Evolutionary conservation across 345 rosid genomes (phyloP), one percentile per base, ranked within the genome.

Genomic region (Moricandia moricandioides): DNA sequence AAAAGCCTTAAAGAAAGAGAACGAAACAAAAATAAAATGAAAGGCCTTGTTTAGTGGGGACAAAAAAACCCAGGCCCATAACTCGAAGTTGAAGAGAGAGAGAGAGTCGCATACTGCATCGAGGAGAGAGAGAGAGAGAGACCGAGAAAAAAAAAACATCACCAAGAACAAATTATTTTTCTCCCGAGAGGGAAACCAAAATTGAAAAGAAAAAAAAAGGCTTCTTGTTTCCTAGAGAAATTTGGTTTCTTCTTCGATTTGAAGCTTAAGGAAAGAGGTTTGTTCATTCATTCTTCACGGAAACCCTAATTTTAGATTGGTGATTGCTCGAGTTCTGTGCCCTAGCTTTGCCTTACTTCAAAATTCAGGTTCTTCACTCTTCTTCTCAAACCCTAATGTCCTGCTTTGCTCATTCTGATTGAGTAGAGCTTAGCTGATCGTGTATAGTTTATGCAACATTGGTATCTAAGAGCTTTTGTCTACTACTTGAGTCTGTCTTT

Each of bases 361-460:
- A 83, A 45, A 78, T 84, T 86, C 86, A 83, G 88, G 88, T 56
- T 69, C 9, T 80, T 24, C 77, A 68, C 9, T 80, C 17, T 75
- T 65, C 82, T 63, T 70, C 40, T 43, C 56, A 73, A 85, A 88
- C 89, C 90, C 88, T 85, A 79, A 78, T 77, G 69, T 75, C 60
- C 70, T 58, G 67, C 39, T 58, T 51, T 79, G 80, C 43, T 72
- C 67, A 27, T 69, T 62, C 57, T 78, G 59, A 45, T 71, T 77
- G 70, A 82, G 67, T 79, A 72, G 70, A 56, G 31, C 60, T 61
- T 67, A 34, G 62, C 65, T 69, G 80, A 67, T 77, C 81, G 58
- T 75, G 73, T 73, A 65, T 5, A 58, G 31, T 11, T 24, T 56
- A 37, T 37, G 40, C 40, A 37, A 37, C 40, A 37, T 8, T 77